phyloP scores from a whole-genome alignment of 78 protist genomes.

The Monocercomonoides exilis region DNA sequence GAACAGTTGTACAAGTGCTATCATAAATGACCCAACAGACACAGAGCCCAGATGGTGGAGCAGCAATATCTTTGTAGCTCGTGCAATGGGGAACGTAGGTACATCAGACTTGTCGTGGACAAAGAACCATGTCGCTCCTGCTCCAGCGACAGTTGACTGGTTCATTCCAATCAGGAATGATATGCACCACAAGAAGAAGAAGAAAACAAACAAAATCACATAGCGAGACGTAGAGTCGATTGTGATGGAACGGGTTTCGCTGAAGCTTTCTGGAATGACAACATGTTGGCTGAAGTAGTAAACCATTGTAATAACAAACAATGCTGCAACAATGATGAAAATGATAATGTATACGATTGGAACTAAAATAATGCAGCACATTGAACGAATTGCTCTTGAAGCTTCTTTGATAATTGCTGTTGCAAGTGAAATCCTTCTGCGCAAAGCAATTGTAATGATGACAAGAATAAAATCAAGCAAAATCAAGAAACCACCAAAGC shows the following conservation, averaged over 20 bases:
- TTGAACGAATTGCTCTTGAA: neutral
- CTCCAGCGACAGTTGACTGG: neutral
- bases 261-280: neutral
- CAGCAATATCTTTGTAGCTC: neutral
- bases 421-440: neutral
- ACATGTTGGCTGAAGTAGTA: neutral
- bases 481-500: neutral
- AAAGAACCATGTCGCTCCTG: neutral
- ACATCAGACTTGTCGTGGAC: neutral
- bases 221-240: no score
- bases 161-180: neutral
- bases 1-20: neutral
- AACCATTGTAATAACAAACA: neutral
- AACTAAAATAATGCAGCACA: neutral
- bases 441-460: neutral
- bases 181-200: neutral
- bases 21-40: neutral
- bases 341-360: neutral
- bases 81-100: neutral
- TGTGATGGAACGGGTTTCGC: no score
- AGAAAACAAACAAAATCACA: neutral
- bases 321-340: neutral
- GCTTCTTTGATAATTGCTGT: neutral
- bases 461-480: neutral
- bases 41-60: neutral